Evolutionary conservation across 148 eudicot genomes (phyloP), one percentile per base, ranked within the genome.

Genomic region (Vaccinium myrtillus): DNA sequence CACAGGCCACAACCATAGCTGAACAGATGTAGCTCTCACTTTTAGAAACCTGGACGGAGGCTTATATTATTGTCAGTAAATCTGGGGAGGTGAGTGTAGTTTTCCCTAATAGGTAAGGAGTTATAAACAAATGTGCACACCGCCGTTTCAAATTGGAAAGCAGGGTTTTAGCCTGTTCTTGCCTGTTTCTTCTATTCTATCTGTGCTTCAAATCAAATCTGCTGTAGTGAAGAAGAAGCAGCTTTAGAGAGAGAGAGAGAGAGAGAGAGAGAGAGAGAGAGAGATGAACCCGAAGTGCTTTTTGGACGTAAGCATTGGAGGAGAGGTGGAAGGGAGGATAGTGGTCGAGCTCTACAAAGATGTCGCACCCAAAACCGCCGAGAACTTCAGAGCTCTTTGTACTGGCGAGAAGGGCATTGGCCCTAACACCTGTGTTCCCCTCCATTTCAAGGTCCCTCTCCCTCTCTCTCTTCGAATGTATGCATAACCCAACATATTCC

Each of bases 311-410:
- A 91, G 95, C 82, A 92, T 95, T 13, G 96, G 95, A 23, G 98
- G 94, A 13, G 95, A 95, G 58, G 27, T 91, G 54, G 96, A 91
- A 86, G 98, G 98, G 54, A 87, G 98, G 70, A 88, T 95, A 7
- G 91, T 95, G 23, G 81, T 95, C 58, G 96, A 95, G 90, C 87
- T 95, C 25, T 92, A 84, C 83, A 83, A 82, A 5, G 90, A 93
- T 78, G 94, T 93, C 19, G 95, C 92, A 32, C 98, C 98, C 16
- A 93, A 89, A 86, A 95, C 96, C 50, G 94, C 90, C 76, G 94
- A 93, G 82, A 95, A 95, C 90, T 95, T 95, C 77, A 92, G 96
- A 88, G 98, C 95, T 81, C 95, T 95, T 54, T 95, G 98, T 59
- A 95, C 98, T 48, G 96, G 98, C 43, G 93, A 93, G 84, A 90